Percentiles rank a stretch among this genome's conserved stretches.
These are phyloP conservation scores for Haplographium delicatum DNA, from an alignment of 495 filamentous ascomycete species.

Conservation along the genomic window DNA sequence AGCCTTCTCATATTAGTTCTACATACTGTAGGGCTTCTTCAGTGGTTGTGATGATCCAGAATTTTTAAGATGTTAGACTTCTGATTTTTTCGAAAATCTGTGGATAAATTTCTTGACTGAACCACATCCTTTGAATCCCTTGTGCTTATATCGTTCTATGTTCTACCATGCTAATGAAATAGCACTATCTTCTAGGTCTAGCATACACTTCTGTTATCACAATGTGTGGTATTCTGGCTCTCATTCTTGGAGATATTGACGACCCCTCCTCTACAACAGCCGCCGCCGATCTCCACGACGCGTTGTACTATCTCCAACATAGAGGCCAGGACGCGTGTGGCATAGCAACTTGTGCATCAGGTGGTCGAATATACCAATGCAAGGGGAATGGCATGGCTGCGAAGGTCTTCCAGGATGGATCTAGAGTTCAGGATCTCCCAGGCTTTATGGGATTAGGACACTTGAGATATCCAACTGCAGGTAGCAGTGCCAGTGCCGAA, in stretches of 20 bases:
- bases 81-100: constrained; percentile 30
- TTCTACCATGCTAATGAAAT: constrained; percentile 10
- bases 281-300: constrained; percentile 81
- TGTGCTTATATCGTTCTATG: background rate
- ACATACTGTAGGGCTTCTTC: background rate
- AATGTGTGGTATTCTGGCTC: constrained; percentile 86
- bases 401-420: constrained; percentile 79
- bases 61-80: constrained; percentile 39
- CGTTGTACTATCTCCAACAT: constrained; percentile 81
- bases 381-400: constrained; percentile 92
- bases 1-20: too few relatives aligned
- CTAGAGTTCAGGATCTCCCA: constrained; percentile 69
- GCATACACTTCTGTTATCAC: constrained; percentile 20
- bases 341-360: constrained; percentile 70
- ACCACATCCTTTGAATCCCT: constrained; percentile 5
- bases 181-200: background rate
- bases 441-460: constrained; percentile 89
- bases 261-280: constrained; percentile 50
- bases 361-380: constrained; percentile 80
- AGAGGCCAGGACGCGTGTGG: constrained; percentile 91
- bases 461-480: constrained; percentile 86
- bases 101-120: constrained; percentile 27
- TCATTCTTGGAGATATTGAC: constrained; percentile 65
- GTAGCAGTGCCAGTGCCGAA: constrained; percentile 75
- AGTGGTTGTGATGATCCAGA: constrained; percentile 27